Evolutionary conservation across 495 filamentous ascomycete genomes (phyloP), one percentile per base, ranked within the genome.

Genomic region (Rhizodiscina lignyota): DNA sequence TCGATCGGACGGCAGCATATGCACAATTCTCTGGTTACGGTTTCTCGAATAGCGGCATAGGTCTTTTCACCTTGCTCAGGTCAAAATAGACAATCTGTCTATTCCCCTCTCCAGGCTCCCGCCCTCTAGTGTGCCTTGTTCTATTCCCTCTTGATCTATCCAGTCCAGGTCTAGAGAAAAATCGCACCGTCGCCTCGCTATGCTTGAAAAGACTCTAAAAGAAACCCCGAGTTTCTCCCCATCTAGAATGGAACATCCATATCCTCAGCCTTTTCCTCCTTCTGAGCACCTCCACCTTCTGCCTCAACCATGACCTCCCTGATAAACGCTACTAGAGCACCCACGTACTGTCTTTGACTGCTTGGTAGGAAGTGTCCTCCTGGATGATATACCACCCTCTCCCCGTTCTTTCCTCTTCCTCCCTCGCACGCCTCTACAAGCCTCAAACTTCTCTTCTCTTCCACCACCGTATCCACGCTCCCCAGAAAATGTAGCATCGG

Each of bases 351-450:
- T 59, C 78, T 77, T 45, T 71, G 68, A 35, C 79, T 54, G 34
- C 54, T 72, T 0, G 89, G 89, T 48, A 97, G 62, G 51, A 87
- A 92, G 55, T 97, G 89, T 0, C 89, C 87, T 11, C 89, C 89
- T 2, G 89, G 87, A 62, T 96, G 89, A 45, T 68, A 74, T 26
- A 92, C 67, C 21, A 85, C 74, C 32, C 53, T 51, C 13, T 59
- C 49, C 42, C 59, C 67, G 6, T 57, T 68, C 11, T 72, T 72
- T 12, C 34, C 35, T 16, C 36, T 71, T 12, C 37, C 38, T 15
- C 36, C 62, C 35, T 52, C 64, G 56, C 80, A 92, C 34, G 68
- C 63, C 13, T 78, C 70, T 23, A 81, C 65, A 43, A 96, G 54
- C 35, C 60, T 61, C 49, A 64, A 51, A 51, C 67, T 78, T 48